Base-by-base conservation (phyloP, 1,139 yeast species). In the Suhomyces ambrosiae region DNA sequence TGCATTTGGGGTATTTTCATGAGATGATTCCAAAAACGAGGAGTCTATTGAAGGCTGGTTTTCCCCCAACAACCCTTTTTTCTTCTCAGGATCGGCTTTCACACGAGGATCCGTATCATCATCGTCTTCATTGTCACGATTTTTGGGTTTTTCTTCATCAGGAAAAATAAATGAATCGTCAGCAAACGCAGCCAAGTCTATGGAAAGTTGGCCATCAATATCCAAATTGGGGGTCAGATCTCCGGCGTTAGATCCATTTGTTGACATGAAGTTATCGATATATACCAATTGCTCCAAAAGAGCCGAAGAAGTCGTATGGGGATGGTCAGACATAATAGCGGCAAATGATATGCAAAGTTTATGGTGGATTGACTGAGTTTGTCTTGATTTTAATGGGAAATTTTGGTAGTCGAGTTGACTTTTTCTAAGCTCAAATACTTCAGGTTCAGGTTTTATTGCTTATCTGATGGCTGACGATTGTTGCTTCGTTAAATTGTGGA, bases 171-270 rank as follows among this genome's bases (percentile, higher is more conserved):
- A 84, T 7, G 84, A 74, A 45, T 83, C 89, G 51, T 84, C 89
- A 1, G 89, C 90, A 69, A 84, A 84, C 1, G 88, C 89, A 12
- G 88, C 85, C 48, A 84, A 67, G 55, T 84, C 92, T 23, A 83
- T 78, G 19, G 85, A 79, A 19, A 83, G 61, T 48, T 83, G 83
- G 39, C 83, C 86, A 52, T 83, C 89, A 26, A 79, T 73, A 41
- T 72, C 79, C 42, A 71, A 47, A 58, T 64, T 66, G 4, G 73
- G 73, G 0, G 72, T 64, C 15, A 46, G 52, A 24, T 54, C 56
- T 11, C 56, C 56, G 8, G 54, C 41, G 40, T 66, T 68, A 27
- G 65, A 57, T 11, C 34, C 38, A 30, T 69, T 72, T 21, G 80
- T 78, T 14, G 80, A 79, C 65, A 83, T 76, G 53, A 83, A 82